Evolutionary conservation across 352 stramenopile genomes (phyloP), one percentile per base, ranked within the genome.

Genomic region (Globisporangium nunn): DNA sequence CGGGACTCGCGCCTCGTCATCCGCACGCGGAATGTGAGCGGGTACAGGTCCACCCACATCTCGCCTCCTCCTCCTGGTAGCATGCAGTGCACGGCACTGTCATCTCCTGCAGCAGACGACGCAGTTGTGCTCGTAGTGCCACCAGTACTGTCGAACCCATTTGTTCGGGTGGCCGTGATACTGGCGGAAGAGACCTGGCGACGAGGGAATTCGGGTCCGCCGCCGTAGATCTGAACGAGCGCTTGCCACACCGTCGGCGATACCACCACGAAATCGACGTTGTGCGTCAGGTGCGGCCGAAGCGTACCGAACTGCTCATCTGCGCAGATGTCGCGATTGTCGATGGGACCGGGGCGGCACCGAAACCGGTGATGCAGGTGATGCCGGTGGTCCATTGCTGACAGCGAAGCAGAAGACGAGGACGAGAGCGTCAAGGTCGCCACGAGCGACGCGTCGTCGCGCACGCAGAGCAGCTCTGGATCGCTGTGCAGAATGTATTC

Each of bases 1-100:
- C 71, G 69, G 6, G 71, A 66, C 46, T 88, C 78, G 31, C 81
- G 81, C 51, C 71, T 68, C 31, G 75, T 72, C 44, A 91, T 31
- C 3, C 81, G 78, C 46, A 91, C 58, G 35, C 78, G 67, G 40
- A 91, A 65, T 1, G 57, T 58, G 4, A 88, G 56, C 7, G 78
- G 78, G 57, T 91, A 84, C 44, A 88, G 40, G 15, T 88, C 71
- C 30, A 88, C 61, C 15, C 41, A 46, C 4, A 58, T 31, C 6
- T 63, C 47, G 4, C 18, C 47, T 28, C 55, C 47, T 28, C 55
- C 43, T 23, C 11, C 47, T 7, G 44, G 18, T 3, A 53, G 4
- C 28, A 30, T 45, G 17, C 48, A 53, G 7, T 37, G 44, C 10
- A 59, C n/a, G 5, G 37, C 33, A 14, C 31, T 44, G 28, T 51